Base-by-base conservation (phyloP, 1,284 basidiomycete genomes). In the Ganoderma leucocontextum region DNA sequence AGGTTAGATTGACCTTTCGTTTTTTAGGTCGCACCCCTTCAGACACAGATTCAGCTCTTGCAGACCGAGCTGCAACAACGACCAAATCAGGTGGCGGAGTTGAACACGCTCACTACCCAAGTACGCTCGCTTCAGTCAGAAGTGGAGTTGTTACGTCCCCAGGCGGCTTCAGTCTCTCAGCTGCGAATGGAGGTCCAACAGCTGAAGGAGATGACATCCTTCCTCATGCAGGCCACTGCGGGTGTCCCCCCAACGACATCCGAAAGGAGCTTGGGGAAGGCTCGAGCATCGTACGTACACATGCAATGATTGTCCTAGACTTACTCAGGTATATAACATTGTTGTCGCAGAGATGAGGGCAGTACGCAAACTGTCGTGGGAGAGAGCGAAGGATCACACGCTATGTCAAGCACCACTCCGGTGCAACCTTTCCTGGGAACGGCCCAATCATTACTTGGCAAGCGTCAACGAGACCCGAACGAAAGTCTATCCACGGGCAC, bases 391-490 rank as follows among this genome's bases (percentile, higher is more conserved):
- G 29, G 41, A 6, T 63, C 67, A 3, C 60, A 67, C 39, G 55
- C 42, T 9, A 55, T 35, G 17, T 55, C 52, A 55, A 19, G 52
- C 52, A 55, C 52, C 13, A 60, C 44, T 7, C 39, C 67, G 0
- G 25, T n/a, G 35, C 39, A 53, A 25, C 41, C 42, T 29, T 42
- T 29, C 29, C 69, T 68, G 25, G 69, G 67, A 12, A 13, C 64
- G 10, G n/a, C 72, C 29, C 67, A 82, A 35, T 80, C 90, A 29
- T 47, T 73, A 33, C 68, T 76, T 4, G 91, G 91, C 13, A 93
- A 92, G 76, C 86, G 89, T 39, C 84, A 81, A 62, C 83, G 90
- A 68, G 87, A 87, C 69, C 80, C 86, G 2, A 77, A 80, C 17
- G 78, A 81, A 19, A 85, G 82, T 72, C 78, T 80, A 64, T 74